Conservation (phyloP, 2,329 filamentous ascomycete species). For the Botrytis medusae region DNA sequence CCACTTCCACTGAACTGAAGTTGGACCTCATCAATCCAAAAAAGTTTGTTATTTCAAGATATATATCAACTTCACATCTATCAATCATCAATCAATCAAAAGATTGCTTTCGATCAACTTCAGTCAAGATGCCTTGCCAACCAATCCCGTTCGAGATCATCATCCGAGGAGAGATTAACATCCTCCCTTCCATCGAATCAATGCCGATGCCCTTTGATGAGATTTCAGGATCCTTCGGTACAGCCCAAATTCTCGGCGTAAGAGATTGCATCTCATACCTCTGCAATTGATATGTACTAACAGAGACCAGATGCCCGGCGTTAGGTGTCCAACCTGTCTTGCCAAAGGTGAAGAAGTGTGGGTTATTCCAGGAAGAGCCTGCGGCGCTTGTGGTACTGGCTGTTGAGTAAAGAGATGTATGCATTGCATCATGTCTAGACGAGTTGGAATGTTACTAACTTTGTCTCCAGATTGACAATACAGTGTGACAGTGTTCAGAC, state of each 20-base stretch:
- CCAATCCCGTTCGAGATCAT: neutral
- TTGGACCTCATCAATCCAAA: conserved; percentile 10
- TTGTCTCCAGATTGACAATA: neutral
- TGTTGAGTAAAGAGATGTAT: conserved; percentile 5
- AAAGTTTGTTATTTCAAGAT: neutral
- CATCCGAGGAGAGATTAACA: conserved; percentile 13
- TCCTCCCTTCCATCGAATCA: neutral
- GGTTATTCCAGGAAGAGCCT: conserved; percentile 55
- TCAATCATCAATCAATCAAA: neutral
- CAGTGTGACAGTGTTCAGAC: neutral
- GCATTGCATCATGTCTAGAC: neutral
- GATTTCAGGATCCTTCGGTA: neutral
- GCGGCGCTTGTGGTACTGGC: conserved; percentile 30
- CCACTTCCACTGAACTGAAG: conserved; percentile 1
- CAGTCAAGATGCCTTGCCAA: conserved; percentile 18
- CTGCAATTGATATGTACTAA: conserved; percentile 21
- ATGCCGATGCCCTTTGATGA: neutral
- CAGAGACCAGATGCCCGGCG: conserved; percentile 47
- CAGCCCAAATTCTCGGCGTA: conserved; percentile 17
- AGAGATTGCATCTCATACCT: neutral
- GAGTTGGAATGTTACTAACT: neutral
- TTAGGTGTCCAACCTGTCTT: conserved; percentile 53
- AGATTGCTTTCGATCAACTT: neutral
- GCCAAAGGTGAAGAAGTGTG: conserved; percentile 52
- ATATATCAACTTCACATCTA: neutral